Base-by-base conservation (phyloP, 495 filamentous ascomycete species). In the Lindgomyces ingoldianus region DNA sequence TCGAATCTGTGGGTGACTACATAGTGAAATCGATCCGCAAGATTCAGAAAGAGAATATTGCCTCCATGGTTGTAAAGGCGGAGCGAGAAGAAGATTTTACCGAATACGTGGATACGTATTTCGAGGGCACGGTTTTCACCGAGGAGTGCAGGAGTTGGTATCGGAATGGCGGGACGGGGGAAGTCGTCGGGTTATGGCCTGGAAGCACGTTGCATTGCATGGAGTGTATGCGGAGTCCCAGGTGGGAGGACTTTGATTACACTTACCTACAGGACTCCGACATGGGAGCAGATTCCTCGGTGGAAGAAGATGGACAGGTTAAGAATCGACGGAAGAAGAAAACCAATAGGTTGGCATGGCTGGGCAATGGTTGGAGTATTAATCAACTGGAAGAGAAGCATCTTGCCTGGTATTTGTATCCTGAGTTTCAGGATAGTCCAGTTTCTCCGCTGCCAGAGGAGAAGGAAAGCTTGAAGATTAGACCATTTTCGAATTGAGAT, bases 211-310 rank as follows among this genome's bases (percentile, higher is more conserved):
- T 73, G 49, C 72, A 75, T 63, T 71, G 67, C 33, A 59, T 75
- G 16, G 69, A 75, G 56, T 56, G 63, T 3, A 68, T 74, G 60
- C 30, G 69, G 51, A 67, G 64, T 54, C 70, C 70, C 36, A 48
- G 72, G 44, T 74, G 72, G 73, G 73, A 75, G 55, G 73, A 75
- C 52, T 75, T 64, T 69, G 61, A 72, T 19, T 69, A 69, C 26
- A 57, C 22, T 33, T 69, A 64, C 49, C 0, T 60, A 1, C 36
- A 54, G 27, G 57, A 65, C n/a, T 39, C n/a, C n/a, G n/a, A n/a
- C n/a, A n/a, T n/a, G n/a, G n/a, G n/a, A n/a, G n/a, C n/a, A n/a
- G n/a, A n/a, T n/a, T n/a, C n/a, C n/a, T n/a, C n/a, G n/a, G n/a
- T n/a, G n/a, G n/a, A 39, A 6, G 33, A 39, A 14, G 33, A 39